Conservation (phyloP, 1,139 yeast genomes). For the Pichia sp. region DNA sequence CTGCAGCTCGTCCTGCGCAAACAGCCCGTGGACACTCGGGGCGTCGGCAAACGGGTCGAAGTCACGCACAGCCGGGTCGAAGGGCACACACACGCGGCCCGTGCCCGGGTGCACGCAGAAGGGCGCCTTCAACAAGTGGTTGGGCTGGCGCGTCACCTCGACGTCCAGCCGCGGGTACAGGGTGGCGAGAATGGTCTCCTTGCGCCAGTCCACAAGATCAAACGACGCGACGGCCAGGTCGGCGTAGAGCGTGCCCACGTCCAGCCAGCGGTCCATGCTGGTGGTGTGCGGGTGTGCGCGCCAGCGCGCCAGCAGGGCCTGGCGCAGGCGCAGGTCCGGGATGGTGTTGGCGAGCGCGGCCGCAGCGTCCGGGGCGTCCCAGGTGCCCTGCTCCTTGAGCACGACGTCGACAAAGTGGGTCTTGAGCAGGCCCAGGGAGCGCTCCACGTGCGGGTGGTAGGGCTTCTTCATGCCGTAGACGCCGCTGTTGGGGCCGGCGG, state of each 20-base stretch:
- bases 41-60: conserved; percentile 73
- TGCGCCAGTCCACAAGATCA: conserved; percentile 62
- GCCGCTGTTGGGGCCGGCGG: conserved; percentile 24
- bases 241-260: conserved; percentile 54
- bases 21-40: conserved; percentile 66
- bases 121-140: conserved; percentile 94
- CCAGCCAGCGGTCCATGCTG: conserved; percentile 71
- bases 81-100: conserved; percentile 96
- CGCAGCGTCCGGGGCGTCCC: conserved; percentile 50
- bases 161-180: conserved; percentile 90
- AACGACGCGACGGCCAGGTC: conserved; percentile 37
- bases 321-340: conserved; percentile 56
- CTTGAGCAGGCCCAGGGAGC: conserved; percentile 68
- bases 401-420: conserved; percentile 61
- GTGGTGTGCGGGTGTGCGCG: conserved; percentile 41
- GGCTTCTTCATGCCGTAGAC: conserved; percentile 64
- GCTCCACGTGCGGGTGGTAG: conserved; percentile 78
- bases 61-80: conserved; percentile 55
- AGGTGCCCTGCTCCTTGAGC: conserved; percentile 81
- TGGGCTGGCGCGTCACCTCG: conserved; percentile 85
- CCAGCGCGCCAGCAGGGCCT: conserved; percentile 57
- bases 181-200: conserved; percentile 74
- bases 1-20: conserved; percentile 35
- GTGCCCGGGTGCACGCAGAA: conserved; percentile 97
- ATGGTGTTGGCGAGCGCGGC: conserved; percentile 56